Evolutionary conservation across 306 rosid species (phyloP).

Genomic region (Gynostemma pentaphyllum): DNA sequence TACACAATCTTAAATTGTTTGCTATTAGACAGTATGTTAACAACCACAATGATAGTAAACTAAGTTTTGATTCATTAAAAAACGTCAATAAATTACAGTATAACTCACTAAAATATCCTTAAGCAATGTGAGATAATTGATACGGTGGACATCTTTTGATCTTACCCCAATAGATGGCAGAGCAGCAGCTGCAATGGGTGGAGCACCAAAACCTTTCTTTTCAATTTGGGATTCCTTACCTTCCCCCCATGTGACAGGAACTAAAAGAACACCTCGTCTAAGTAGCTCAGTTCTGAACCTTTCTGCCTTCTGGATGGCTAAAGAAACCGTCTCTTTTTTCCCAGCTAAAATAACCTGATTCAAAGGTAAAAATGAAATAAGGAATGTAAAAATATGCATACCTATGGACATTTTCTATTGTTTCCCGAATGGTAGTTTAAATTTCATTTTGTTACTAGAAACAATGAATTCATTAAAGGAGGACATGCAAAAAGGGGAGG

Average conservation of each 20-base stretch:
- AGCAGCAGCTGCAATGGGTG: constrained; percentile 44
- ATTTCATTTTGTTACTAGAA: not conserved
- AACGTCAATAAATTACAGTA: not conserved
- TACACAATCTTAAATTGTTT: no score
- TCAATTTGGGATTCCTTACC: constrained; percentile 45
- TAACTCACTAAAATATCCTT: not conserved
- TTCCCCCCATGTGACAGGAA: constrained; percentile 82
- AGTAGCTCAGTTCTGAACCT: constrained; percentile 75
- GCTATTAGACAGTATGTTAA: no score
- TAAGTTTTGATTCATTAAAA: not conserved
- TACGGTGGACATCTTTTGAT: not conserved
- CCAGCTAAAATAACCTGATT: constrained; percentile 93
- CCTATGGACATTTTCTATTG: not conserved
- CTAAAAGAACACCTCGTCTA: constrained; percentile 69
- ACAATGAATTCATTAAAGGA: not conserved
- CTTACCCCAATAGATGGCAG: constrained; percentile 96
- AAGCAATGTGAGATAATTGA: not conserved
- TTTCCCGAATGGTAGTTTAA: not conserved
- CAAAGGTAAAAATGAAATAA: constrained; percentile 10
- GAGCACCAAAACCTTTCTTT: constrained; percentile 78
- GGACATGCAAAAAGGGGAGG: not conserved
- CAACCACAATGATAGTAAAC: no score
- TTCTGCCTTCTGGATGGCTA: constrained; percentile 61
- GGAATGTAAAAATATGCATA: not conserved
- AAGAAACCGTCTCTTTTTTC: constrained; percentile 57